Percentiles rank a stretch among this genome's conserved stretches.
phyloP scores from a whole-genome alignment of 768 basidiomycete genomes.

The Pleurotus citrinopileatus region DNA sequence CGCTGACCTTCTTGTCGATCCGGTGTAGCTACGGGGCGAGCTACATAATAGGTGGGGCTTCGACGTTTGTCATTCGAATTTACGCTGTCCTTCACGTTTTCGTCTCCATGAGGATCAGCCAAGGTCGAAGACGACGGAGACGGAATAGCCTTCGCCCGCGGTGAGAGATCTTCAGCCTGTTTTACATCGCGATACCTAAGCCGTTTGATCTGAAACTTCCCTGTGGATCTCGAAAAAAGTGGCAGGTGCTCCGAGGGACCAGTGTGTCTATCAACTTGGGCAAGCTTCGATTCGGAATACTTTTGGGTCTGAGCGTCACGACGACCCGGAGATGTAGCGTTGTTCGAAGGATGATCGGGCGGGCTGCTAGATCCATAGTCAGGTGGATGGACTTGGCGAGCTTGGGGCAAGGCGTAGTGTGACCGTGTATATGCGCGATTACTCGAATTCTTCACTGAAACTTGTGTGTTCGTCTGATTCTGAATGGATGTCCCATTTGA shows the following conservation, averaged over 20 bases:
- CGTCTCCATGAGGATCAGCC: background rate
- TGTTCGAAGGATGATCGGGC: background rate
- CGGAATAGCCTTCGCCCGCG: background rate
- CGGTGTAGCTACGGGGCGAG: background rate
- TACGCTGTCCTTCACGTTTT: background rate
- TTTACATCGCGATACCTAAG: background rate
- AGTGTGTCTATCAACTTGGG: too few species aligned
- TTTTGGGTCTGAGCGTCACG: too few species aligned
- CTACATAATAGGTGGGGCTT: background rate
- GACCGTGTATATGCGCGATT: too few species aligned
- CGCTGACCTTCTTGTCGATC: background rate
- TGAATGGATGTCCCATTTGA: too few species aligned
- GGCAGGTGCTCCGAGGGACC: background rate
- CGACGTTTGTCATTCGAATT: background rate
- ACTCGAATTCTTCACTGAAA: too few species aligned
- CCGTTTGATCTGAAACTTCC: conserved; percentile 2
- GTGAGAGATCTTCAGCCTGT: background rate
- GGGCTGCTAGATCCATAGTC: background rate
- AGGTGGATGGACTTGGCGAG: background rate
- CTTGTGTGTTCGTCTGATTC: background rate
- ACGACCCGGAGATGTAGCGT: background rate
- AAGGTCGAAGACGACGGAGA: background rate
- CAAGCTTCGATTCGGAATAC: too few species aligned
- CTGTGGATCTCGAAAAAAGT: background rate
- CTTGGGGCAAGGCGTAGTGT: too few species aligned